These are phyloP conservation scores for Thinopyrum elongatum DNA, from an alignment of 176 grass and related monocot species.

Conservation along the genomic window DNA sequence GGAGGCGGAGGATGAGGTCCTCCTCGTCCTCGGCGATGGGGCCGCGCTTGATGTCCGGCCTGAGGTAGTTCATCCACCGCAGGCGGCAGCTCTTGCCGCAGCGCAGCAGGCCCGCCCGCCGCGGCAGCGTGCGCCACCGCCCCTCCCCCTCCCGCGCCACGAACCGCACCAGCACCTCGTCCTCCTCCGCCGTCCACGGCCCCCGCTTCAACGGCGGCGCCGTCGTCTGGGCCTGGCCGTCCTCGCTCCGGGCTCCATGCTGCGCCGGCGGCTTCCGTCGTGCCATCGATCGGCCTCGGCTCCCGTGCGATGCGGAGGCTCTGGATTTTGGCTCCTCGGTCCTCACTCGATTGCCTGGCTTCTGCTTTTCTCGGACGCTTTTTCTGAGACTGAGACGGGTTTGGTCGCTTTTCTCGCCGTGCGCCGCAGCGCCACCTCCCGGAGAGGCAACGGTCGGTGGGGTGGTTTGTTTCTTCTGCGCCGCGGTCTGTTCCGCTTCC, in stretches of 20 bases:
- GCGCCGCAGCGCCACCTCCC: conserved; percentile 4
- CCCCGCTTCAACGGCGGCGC: conserved; percentile 59
- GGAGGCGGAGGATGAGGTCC: conserved; percentile 92
- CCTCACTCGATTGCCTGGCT: neutral
- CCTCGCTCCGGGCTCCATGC: neutral
- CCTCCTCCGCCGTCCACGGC: conserved; percentile 84
- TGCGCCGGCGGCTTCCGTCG: conserved; percentile 2
- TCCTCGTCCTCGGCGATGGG: conserved; percentile 80
- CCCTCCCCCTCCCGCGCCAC: conserved; percentile 70
- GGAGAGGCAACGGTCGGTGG: conserved; percentile 39
- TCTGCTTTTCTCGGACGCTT: neutral
- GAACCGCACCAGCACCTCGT: conserved; percentile 60
- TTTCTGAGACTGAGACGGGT: neutral
- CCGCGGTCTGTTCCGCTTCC: conserved; percentile 27
- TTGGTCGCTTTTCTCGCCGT: conserved; percentile 6
- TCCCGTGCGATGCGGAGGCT: neutral
- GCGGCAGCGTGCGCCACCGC: conserved; percentile 76
- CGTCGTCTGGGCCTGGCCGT: neutral
- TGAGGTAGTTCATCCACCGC: conserved; percentile 93
- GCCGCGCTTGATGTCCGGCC: conserved; percentile 68
- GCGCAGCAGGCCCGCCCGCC: conserved; percentile 68
- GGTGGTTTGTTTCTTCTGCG: conserved; percentile 43
- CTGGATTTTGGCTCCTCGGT: neutral
- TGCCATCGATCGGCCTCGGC: conserved; percentile 2
- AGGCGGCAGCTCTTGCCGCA: conserved; percentile 98